Conservation (phyloP, 768 basidiomycete species). For the Coprinellus micaceus region DNA sequence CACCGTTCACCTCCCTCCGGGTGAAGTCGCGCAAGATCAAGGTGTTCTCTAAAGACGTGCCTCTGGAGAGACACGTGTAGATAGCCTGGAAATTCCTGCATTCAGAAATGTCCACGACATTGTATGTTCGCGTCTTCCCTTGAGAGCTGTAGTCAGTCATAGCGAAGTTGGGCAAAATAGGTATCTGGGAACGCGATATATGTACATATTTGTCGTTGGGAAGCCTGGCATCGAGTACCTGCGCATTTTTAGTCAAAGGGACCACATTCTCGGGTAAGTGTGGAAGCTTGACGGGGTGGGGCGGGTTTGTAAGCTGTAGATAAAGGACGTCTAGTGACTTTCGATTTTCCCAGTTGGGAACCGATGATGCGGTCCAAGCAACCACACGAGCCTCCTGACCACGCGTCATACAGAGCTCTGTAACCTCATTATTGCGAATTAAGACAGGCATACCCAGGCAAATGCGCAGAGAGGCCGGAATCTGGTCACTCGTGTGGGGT, state of each 20-base stretch:
- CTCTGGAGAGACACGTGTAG: slow-evolving; percentile 29
- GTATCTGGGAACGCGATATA: slow-evolving; percentile 22
- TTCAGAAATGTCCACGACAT: slow-evolving; percentile 26
- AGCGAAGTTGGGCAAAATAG: slow-evolving; percentile 25
- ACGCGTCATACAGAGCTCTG: slow-evolving; percentile 32
- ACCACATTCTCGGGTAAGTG: slow-evolving; percentile 30
- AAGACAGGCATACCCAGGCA: slow-evolving; percentile 33
- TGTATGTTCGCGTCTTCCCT: slow-evolving; percentile 25
- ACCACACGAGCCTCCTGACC: slow-evolving; percentile 28
- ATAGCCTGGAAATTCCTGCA: slow-evolving; percentile 19
- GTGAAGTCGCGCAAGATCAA: slow-evolving; percentile 26
- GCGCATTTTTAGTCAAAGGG: slow-evolving; percentile 13
- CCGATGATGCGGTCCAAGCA: slow-evolving; percentile 20
- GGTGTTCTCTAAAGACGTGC: slow-evolving; percentile 23
- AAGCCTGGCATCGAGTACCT: background rate
- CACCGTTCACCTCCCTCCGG: no score
- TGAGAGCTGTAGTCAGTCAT: slow-evolving; percentile 35
- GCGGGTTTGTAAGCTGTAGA: slow-evolving; percentile 24
- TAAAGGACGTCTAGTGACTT: slow-evolving; percentile 24
- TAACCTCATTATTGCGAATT: slow-evolving; percentile 28
- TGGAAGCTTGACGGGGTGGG: slow-evolving; percentile 18
- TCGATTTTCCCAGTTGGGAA: slow-evolving; percentile 6
- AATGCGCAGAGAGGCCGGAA: slow-evolving; percentile 23
- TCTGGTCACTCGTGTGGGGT: slow-evolving; percentile 12
- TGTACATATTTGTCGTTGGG: slow-evolving; percentile 13